Percentiles rank a stretch among this genome's conserved stretches.
phyloP scores from a whole-genome alignment of 108 stramenopile species.

The Skeletonema potamos region DNA sequence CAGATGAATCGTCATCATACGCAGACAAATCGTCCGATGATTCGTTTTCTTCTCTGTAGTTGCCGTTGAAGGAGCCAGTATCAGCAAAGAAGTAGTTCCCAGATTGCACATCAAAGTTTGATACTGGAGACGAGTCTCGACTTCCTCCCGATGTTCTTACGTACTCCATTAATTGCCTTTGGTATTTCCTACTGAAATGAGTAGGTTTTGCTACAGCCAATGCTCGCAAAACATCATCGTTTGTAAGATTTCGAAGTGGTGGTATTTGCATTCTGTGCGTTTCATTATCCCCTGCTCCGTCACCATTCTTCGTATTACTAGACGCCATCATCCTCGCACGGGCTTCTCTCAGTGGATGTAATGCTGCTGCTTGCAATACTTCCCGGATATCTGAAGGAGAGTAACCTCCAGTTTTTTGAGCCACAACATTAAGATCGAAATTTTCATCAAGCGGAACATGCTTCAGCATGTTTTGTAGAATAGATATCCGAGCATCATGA shows the following conservation, averaged over 20 bases:
- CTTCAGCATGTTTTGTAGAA: constrained; percentile 57
- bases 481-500: constrained; percentile 56
- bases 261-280: constrained; percentile 18
- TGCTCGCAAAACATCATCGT: constrained; percentile 56
- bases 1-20: constrained; percentile 27
- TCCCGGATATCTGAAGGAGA: constrained; percentile 71
- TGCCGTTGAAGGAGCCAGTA: constrained; percentile 1
- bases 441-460: constrained; percentile 36
- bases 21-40: constrained; percentile 17
- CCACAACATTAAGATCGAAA: constrained; percentile 43
- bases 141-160: constrained; percentile 27
- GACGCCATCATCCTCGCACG: constrained; percentile 23
- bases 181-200: constrained; percentile 38
- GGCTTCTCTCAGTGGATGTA: constrained; percentile 59
- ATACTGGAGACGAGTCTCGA: background rate
- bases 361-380: constrained; percentile 60
- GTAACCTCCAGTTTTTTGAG: constrained; percentile 58
- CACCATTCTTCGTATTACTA: background rate
- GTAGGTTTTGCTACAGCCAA: constrained; percentile 51
- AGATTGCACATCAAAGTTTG: background rate
- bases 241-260: constrained; percentile 44
- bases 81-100: constrained; percentile 3
- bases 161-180: constrained; percentile 37
- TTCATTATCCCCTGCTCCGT: background rate
- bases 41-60: constrained; percentile 6